phyloP scores from a whole-genome alignment of 2,329 filamentous ascomycete species.

The Metarhizium album region DNA sequence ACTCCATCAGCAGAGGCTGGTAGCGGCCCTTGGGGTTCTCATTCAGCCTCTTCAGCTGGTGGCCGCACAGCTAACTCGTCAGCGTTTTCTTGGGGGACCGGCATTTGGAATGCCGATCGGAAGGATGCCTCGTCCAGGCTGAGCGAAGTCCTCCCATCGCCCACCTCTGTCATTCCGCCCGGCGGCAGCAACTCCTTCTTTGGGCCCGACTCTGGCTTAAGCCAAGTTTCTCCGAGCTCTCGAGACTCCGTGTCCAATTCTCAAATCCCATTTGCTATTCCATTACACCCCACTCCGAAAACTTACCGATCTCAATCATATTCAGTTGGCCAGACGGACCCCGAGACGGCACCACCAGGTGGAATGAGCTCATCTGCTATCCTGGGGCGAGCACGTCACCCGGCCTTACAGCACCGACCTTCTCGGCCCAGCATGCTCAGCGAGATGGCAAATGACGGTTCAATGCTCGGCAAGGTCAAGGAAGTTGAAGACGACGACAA shows the following conservation, averaged over 20 bases:
- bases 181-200: constrained; percentile 37
- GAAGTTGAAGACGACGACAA: constrained; percentile 61
- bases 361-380: constrained; percentile 36
- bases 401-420: constrained; percentile 67
- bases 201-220: constrained; percentile 30
- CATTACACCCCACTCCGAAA: constrained; percentile 81
- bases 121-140: constrained; percentile 68
- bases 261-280: constrained; percentile 78
- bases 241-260: constrained; percentile 43
- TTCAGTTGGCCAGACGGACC: constrained; percentile 81
- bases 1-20: constrained; percentile 61
- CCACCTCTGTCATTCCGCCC: constrained; percentile 50
- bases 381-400: constrained; percentile 45
- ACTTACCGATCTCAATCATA: constrained; percentile 94
- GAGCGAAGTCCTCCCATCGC: constrained; percentile 64
- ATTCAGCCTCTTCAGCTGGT: constrained; percentile 35
- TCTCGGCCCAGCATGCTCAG: constrained; percentile 69
- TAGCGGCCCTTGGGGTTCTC: constrained; percentile 43
- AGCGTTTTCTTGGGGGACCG: constrained; percentile 60
- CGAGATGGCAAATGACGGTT: constrained; percentile 55
- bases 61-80: constrained; percentile 31
- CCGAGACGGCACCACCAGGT: constrained; percentile 39
- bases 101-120: constrained; percentile 72
- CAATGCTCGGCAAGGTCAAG: constrained; percentile 56
- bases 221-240: constrained; percentile 39